Evolutionary conservation across 1,139 yeast genomes (phyloP).

Genomic region (Geotrichum cucujoidarum): DNA sequence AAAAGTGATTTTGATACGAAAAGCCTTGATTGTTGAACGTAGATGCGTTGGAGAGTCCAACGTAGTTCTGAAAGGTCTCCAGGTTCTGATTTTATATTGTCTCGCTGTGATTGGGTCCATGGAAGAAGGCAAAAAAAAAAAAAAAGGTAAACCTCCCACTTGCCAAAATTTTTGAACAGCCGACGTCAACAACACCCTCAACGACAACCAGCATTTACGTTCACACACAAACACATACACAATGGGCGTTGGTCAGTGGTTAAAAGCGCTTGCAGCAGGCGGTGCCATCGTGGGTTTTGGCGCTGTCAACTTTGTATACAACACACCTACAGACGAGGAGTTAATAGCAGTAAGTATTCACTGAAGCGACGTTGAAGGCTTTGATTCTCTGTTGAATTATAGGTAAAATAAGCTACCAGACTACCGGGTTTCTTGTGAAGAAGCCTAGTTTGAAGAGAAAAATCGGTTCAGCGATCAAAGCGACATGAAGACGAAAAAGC

Average conservation of each 20-base stretch:
- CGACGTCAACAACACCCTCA: neutral
- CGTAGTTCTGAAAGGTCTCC: too few relatives aligned
- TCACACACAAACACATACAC: neutral
- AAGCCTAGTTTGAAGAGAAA: neutral
- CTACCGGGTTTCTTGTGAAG: neutral
- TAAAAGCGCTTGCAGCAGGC: slow-evolving; percentile 52
- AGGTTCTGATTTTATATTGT: neutral
- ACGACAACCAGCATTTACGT: neutral
- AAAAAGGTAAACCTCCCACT: neutral
- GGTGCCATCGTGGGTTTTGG: slow-evolving; percentile 65
- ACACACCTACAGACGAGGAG: slow-evolving; percentile 82
- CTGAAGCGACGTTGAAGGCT: too few relatives aligned
- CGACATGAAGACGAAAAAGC: neutral
- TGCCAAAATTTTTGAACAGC: neutral
- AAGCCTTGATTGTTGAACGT: neutral
- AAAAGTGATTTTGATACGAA: neutral
- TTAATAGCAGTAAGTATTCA: slow-evolving; percentile 46
- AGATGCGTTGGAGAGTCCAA: neutral
- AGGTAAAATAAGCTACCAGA: too few relatives aligned
- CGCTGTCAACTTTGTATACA: slow-evolving; percentile 56
- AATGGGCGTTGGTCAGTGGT: slow-evolving; percentile 46
- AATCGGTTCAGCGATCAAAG: too few relatives aligned
- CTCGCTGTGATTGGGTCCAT: neutral
- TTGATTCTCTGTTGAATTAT: too few relatives aligned
- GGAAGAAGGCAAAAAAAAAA: neutral